Percentiles rank a stretch among this genome's conserved stretches.
Conservation (phyloP, 1,139 yeast genomes). For the Taiozyma sp. region DNA sequence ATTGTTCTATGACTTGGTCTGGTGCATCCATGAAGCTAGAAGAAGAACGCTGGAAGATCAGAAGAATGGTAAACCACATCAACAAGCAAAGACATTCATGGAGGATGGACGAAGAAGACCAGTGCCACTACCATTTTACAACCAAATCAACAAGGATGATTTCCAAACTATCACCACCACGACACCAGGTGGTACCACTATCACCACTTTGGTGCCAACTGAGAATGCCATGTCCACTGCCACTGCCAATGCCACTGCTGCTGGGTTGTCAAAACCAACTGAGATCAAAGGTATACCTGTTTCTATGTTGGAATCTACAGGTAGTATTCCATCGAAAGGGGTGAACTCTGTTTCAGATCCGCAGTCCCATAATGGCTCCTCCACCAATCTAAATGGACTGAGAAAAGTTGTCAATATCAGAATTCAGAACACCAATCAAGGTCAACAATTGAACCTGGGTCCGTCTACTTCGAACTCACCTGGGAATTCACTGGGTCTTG, state of each 20-base stretch:
- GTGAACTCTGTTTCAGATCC: slow-evolving; percentile 1
- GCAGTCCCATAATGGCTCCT: neutral
- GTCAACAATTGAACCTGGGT: neutral
- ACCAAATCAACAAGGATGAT: slow-evolving; percentile 89
- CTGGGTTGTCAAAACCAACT: slow-evolving; percentile 49
- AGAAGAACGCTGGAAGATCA: slow-evolving; percentile 59
- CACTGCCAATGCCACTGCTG: slow-evolving; percentile 45
- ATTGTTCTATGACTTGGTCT: slow-evolving; percentile 83
- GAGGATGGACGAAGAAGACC: slow-evolving; percentile 31
- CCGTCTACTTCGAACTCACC: slow-evolving; percentile 6
- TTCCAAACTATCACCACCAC: slow-evolving; percentile 82
- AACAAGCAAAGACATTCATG: slow-evolving; percentile 20
- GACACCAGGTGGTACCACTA: slow-evolving; percentile 89
- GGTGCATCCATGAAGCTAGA: slow-evolving; percentile 94
- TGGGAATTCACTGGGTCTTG: slow-evolving; percentile 17
- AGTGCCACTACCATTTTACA: slow-evolving; percentile 85
- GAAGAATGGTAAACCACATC: slow-evolving; percentile 28
- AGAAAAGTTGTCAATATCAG: slow-evolving; percentile 12
- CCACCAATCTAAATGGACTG: slow-evolving; percentile 6
- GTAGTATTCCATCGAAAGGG: slow-evolving; percentile 38
- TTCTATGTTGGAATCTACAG: slow-evolving; percentile 78
- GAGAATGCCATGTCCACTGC: slow-evolving; percentile 65
- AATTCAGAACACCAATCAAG: neutral
- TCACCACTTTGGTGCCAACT: slow-evolving; percentile 86
- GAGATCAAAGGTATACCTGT: slow-evolving; percentile 80